Evolutionary conservation across 352 stramenopile genomes (phyloP).

Genomic region (Saprolegnia parasitica): DNA sequence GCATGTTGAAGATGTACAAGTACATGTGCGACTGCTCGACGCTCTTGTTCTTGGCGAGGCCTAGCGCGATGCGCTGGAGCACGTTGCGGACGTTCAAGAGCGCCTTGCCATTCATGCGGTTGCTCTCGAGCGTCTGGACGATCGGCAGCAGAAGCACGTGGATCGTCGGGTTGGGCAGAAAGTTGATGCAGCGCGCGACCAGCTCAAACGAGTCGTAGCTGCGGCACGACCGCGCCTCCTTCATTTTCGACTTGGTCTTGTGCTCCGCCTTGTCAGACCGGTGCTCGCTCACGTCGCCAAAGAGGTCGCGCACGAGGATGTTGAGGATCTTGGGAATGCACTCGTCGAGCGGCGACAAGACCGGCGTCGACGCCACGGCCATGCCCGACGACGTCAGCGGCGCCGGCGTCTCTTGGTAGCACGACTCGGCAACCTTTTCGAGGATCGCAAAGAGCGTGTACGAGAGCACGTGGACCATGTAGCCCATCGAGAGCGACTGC

Average conservation of each 20-base stretch:
- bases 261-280: conserved; percentile 42
- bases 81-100: conserved; percentile 57
- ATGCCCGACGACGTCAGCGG: conserved; percentile 32
- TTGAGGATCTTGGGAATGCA: conserved; percentile 77
- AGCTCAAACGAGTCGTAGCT: conserved; percentile 77
- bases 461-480: conserved; percentile 81
- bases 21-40: conserved; percentile 83
- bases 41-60: conserved; percentile 74
- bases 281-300: conserved; percentile 60
- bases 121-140: conserved; percentile 67
- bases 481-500: conserved; percentile 74
- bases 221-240: conserved; percentile 71
- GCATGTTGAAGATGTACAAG: conserved; percentile 80
- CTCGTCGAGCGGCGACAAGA: conserved; percentile 62
- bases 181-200: conserved; percentile 71
- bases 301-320: conserved; percentile 78
- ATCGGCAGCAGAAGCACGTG: conserved; percentile 70
- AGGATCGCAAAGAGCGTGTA: conserved; percentile 84
- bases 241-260: conserved; percentile 80
- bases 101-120: conserved; percentile 51
- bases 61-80: conserved; percentile 74
- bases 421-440: conserved; percentile 66
- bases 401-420: conserved; percentile 41
- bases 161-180: conserved; percentile 74
- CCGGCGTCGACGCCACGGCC: conserved; percentile 34